phyloP scores from a whole-genome alignment of 2,329 filamentous ascomycete genomes.

The Aspergillus udagawae region DNA sequence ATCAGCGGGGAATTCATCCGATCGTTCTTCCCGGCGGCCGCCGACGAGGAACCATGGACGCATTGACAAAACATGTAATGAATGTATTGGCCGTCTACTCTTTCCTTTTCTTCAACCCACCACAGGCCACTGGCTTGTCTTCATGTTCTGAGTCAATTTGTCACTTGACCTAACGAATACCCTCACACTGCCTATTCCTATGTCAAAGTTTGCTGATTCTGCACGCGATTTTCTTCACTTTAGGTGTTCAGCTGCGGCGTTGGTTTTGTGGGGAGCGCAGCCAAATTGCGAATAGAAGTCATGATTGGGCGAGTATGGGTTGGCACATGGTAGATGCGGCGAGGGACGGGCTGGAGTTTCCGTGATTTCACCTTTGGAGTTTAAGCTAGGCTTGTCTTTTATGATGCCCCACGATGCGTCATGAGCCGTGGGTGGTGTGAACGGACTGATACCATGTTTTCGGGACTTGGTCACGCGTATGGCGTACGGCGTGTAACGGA shows the following conservation, averaged over 20 bases:
- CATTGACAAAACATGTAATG: background rate
- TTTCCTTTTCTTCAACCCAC: background rate
- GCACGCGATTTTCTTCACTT: background rate
- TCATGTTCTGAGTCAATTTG: background rate
- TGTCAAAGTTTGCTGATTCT: background rate
- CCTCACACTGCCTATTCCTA: background rate
- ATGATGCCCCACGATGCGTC: background rate
- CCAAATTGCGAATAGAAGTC: background rate
- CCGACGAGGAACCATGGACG: conserved; percentile 25
- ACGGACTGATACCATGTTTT: background rate
- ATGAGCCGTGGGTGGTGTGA: background rate
- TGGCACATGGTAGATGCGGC: background rate
- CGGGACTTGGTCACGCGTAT: background rate
- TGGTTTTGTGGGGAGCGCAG: background rate
- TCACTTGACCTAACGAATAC: background rate
- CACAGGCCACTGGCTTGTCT: background rate
- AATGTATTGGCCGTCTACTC: background rate
- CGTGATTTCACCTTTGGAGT: background rate
- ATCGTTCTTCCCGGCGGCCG: conserved; percentile 33
- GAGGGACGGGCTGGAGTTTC: background rate
- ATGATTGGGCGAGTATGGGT: background rate
- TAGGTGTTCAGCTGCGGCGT: background rate
- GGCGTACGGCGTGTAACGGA: background rate
- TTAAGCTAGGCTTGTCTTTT: background rate
- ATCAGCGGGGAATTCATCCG: conserved; percentile 37